phyloP scores from a whole-genome alignment of 2,329 filamentous ascomycete species.

The Phaeophleospora eucalypticola region DNA sequence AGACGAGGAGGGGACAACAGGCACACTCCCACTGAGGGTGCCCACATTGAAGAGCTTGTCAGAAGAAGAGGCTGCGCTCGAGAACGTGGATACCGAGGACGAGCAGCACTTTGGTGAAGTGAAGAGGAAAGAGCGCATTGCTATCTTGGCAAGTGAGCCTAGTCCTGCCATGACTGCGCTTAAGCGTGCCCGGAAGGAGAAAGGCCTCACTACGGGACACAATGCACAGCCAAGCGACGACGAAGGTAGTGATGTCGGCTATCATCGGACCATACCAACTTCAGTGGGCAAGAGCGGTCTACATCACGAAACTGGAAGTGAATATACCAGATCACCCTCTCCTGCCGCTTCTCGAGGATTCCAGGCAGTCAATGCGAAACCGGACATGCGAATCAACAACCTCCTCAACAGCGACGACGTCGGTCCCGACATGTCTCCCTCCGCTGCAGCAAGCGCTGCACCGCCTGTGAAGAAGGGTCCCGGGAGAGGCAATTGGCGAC shows the following conservation, averaged over 20 bases:
- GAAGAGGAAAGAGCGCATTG: slow-evolving; percentile 68
- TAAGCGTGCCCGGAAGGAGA: slow-evolving; percentile 47
- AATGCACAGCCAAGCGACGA: slow-evolving; percentile 28
- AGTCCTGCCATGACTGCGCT: slow-evolving; percentile 58
- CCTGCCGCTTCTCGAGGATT: slow-evolving; percentile 33
- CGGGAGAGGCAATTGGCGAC: slow-evolving; percentile 49
- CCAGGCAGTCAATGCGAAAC: slow-evolving; percentile 38
- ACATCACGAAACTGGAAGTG: slow-evolving; percentile 38
- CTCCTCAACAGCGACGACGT: slow-evolving; percentile 46
- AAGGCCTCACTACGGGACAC: slow-evolving; percentile 35
- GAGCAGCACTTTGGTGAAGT: slow-evolving; percentile 67
- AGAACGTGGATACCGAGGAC: slow-evolving; percentile 70
- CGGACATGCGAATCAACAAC: slow-evolving; percentile 47
- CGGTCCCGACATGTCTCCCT: slow-evolving; percentile 20
- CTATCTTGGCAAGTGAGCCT: slow-evolving; percentile 71
- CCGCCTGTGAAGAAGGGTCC: slow-evolving; percentile 39
- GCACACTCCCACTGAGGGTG: slow-evolving; percentile 52
- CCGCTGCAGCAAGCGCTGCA: slow-evolving; percentile 20
- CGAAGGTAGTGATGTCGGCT: slow-evolving; percentile 29
- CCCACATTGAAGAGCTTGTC: slow-evolving; percentile 64
- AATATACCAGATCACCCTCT: slow-evolving; percentile 45
- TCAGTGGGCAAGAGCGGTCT: slow-evolving; percentile 17
- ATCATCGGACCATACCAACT: slow-evolving; percentile 14
- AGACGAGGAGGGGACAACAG: slow-evolving; percentile 36
- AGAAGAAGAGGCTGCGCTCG: slow-evolving; percentile 59